Conservation (phyloP, 192 early-diverging fungal species). For the Borealophlyctis nickersoniae region DNA sequence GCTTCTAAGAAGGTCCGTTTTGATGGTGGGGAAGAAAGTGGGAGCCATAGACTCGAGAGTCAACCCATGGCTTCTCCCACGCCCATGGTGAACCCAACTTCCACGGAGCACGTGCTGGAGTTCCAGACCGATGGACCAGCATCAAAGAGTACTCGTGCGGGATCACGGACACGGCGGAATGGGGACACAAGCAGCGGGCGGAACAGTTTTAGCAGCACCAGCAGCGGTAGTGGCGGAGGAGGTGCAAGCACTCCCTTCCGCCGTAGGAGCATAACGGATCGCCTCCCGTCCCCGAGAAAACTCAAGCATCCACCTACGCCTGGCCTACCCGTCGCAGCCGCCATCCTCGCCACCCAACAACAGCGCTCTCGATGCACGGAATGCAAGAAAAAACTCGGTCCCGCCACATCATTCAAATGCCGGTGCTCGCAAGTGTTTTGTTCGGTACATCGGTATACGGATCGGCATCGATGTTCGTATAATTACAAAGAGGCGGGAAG, state of each 20-base stretch:
- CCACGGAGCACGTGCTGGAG: not conserved
- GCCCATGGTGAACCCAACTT: no score
- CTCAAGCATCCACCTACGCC: not conserved
- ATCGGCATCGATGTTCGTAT: constrained; percentile 49
- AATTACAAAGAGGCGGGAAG: constrained; percentile 49
- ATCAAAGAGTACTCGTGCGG: no score
- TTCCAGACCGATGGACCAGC: not conserved
- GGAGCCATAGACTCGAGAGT: no score
- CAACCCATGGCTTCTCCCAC: no score
- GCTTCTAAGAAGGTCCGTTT: not conserved
- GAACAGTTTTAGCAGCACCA: no score
- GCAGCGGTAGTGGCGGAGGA: no score
- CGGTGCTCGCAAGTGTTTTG: constrained; percentile 49
- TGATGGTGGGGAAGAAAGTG: no score
- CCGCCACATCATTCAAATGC: constrained; percentile 51
- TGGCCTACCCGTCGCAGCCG: not conserved
- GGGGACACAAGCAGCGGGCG: no score
- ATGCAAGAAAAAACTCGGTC: constrained; percentile 54
- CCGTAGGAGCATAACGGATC: no score
- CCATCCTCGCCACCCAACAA: constrained; percentile 1
- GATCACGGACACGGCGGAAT: no score
- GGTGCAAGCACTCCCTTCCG: no score
- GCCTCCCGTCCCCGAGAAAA: not conserved
- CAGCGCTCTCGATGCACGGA: constrained; percentile 29
- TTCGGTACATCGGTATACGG: constrained; percentile 52